Percentiles rank a stretch among this genome's conserved stretches.
These are phyloP conservation scores for Scutellaria galericulata DNA, from an alignment of 257 asterid genomes.

Conservation along the genomic window DNA sequence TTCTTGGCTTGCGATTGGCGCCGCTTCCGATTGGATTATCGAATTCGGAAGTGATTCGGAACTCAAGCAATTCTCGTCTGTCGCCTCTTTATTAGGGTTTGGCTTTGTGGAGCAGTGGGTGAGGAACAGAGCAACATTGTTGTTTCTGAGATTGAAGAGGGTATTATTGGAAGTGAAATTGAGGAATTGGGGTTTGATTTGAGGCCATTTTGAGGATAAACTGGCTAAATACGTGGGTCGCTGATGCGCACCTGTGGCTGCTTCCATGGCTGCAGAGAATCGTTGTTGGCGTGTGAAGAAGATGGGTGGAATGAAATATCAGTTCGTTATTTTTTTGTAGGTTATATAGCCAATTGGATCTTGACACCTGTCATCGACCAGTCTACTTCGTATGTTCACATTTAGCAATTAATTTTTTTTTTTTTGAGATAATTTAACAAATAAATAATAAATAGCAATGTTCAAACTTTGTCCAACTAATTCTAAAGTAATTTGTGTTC, in stretches of 20 bases:
- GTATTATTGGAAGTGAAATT: slow-evolving; percentile 31
- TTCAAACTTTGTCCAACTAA: not conserved
- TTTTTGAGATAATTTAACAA: too few species aligned
- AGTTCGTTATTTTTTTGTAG: not conserved
- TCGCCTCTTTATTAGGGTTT: slow-evolving; percentile 50
- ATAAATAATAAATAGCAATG: too few species aligned
- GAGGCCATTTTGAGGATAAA: slow-evolving; percentile 44
- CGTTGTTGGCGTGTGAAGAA: slow-evolving; percentile 10
- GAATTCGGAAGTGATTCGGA: slow-evolving; percentile 41
- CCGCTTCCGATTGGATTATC: slow-evolving; percentile 39
- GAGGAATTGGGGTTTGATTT: slow-evolving; percentile 37
- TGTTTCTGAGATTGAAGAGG: slow-evolving; percentile 38
- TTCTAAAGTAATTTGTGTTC: too few species aligned
- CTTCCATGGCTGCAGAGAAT: slow-evolving; percentile 47
- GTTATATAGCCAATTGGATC: slow-evolving; percentile 11
- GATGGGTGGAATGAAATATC: slow-evolving; percentile 32
- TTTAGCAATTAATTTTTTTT: too few species aligned
- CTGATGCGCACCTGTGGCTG: slow-evolving; percentile 21
- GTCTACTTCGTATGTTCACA: too few species aligned
- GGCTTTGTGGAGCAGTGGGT: slow-evolving; percentile 65
- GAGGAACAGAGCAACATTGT: slow-evolving; percentile 38
- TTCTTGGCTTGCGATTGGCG: slow-evolving; percentile 37
- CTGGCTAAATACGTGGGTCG: slow-evolving; percentile 39
- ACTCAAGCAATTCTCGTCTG: slow-evolving; percentile 36
- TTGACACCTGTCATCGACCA: slow-evolving; percentile 14